Evolutionary conservation across 176 grass and related monocot genomes (phyloP).

Genomic region (Phoenix roebelenii): DNA sequence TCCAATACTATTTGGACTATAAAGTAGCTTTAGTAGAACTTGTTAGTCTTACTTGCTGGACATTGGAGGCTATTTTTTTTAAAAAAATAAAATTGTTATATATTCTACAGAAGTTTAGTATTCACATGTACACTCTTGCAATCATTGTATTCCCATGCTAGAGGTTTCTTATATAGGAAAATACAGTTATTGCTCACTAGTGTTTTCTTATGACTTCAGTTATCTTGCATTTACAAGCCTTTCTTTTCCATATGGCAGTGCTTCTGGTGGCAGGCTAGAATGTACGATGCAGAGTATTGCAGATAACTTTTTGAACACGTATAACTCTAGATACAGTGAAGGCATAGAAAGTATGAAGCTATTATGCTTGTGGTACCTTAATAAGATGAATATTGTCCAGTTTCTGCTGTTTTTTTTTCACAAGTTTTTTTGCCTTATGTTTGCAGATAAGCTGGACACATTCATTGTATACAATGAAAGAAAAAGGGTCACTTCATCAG

Average conservation of each 20-base stretch:
- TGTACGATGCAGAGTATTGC: conserved; percentile 99
- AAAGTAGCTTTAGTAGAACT: no score
- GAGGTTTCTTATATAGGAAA: no score
- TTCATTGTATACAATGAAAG: conserved; percentile 99
- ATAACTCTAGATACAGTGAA: conserved; percentile 52
- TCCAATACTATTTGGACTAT: no score
- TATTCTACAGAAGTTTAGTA: no score
- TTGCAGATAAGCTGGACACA: conserved; percentile 62
- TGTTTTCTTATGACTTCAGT: conserved; percentile 3
- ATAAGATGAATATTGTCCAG: neutral
- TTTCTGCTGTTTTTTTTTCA: neutral
- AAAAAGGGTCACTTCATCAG: conserved; percentile 88
- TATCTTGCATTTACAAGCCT: neutral
- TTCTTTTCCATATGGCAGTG: conserved; percentile 32
- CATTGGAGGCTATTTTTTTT: neutral
- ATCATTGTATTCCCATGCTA: no score
- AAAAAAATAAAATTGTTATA: no score
- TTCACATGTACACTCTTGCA: no score
- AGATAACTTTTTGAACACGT: conserved; percentile 68
- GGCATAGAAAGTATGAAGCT: conserved; percentile 79
- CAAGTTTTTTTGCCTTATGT: conserved; percentile 12
- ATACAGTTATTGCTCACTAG: neutral
- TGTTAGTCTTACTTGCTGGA: no score
- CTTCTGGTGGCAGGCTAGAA: conserved; percentile 73
- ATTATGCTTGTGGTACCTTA: conserved; percentile 27